Evolutionary conservation across 1,284 basidiomycete species (phyloP).

Genomic region (Pseudozyma sp.): DNA sequence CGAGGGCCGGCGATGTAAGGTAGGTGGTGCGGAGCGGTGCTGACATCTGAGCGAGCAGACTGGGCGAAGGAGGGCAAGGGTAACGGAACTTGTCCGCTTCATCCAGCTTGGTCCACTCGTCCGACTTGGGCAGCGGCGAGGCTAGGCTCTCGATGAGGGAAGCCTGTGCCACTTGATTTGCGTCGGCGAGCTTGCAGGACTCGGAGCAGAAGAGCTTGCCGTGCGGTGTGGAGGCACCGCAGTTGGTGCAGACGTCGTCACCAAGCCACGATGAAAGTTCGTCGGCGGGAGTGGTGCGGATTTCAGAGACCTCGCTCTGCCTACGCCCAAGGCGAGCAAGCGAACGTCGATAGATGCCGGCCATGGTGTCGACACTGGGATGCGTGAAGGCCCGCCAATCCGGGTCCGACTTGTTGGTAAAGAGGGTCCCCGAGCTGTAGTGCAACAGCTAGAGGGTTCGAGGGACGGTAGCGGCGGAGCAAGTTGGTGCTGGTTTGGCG

Average conservation of each 20-base stretch:
- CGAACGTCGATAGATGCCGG: conserved; percentile 51
- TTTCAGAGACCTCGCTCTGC: conserved; percentile 45
- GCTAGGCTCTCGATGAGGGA: conserved; percentile 30
- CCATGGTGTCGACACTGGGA: conserved; percentile 28
- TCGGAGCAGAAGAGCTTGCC: conserved; percentile 61
- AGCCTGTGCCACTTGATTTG: conserved; percentile 30
- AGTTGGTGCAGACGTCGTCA: conserved; percentile 60
- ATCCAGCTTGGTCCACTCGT: conserved; percentile 22
- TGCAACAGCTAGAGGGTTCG: conserved; percentile 25
- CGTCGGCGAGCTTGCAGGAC: conserved; percentile 54
- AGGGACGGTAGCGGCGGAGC: background rate
- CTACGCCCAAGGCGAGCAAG: conserved; percentile 43
- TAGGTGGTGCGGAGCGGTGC: conserved; percentile 40
- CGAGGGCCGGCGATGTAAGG: conserved; percentile 57
- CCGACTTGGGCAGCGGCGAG: conserved; percentile 26
- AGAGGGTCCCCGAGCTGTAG: conserved; percentile 21
- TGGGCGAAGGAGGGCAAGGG: conserved; percentile 58
- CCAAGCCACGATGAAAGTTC: conserved; percentile 59
- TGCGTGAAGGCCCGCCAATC: conserved; percentile 22
- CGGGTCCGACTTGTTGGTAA: conserved; percentile 16
- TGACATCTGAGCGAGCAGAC: conserved; percentile 56
- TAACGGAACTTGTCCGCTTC: conserved; percentile 53
- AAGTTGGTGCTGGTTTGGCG: background rate
- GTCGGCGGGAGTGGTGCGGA: conserved; percentile 49
- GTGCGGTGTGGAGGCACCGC: conserved; percentile 39